phyloP scores from a whole-genome alignment of 805 yeast species.

The Vanderwaltozyma verrucispora region DNA sequence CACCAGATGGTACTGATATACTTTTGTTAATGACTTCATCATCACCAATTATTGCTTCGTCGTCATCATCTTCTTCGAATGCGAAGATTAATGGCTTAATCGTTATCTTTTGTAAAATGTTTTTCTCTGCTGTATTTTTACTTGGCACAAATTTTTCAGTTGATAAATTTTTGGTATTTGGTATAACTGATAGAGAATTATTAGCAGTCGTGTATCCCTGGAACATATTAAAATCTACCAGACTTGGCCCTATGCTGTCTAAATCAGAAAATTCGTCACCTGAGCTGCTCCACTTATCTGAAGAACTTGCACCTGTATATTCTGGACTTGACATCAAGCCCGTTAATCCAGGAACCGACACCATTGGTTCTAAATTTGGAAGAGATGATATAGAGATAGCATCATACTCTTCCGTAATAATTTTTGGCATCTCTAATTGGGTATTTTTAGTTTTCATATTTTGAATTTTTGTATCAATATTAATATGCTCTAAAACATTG shows the following conservation, averaged over 20 bases:
- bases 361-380: conserved; percentile 4
- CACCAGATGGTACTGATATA: not conserved
- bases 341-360: conserved; percentile 2
- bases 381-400: not conserved
- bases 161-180: no score
- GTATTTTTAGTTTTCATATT: conserved; percentile 3
- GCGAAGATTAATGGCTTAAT: not conserved
- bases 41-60: conserved; percentile 1
- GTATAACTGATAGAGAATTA: not conserved
- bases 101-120: not conserved
- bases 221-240: not conserved
- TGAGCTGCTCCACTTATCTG: conserved; percentile 16
- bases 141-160: not conserved
- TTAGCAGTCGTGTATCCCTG: not conserved
- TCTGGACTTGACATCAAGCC: conserved; percentile 20
- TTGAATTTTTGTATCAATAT: conserved; percentile 3
- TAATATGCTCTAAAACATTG: conserved; percentile 12
- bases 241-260: not conserved
- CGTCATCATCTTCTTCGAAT: conserved; percentile 1
- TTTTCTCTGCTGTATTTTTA: not conserved
- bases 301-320: conserved; percentile 13
- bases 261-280: conserved; percentile 17
- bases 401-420: conserved; percentile 1
- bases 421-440: not conserved
- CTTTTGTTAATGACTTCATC: not conserved